Evolutionary conservation across 2,329 filamentous ascomycete genomes (phyloP).

Genomic region (Zelopaecilomyces penicillatus): DNA sequence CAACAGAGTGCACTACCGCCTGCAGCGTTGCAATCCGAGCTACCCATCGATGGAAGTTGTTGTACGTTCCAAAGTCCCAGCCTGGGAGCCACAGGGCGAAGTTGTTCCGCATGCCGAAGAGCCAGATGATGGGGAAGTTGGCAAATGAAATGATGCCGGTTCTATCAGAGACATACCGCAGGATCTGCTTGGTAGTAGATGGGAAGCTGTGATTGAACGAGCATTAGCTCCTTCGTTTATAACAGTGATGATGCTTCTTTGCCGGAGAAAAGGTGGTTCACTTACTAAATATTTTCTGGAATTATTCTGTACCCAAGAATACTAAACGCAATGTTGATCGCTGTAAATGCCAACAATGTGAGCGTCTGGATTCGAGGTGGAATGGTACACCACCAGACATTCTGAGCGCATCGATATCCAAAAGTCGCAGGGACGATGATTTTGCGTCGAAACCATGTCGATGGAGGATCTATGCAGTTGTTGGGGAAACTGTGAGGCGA

Average conservation of each 20-base stretch:
- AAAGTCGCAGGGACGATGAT: slow-evolving; percentile 34
- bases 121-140: slow-evolving; percentile 56
- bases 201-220: slow-evolving; percentile 23
- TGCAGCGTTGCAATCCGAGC: slow-evolving; percentile 54
- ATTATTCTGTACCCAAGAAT: slow-evolving; percentile 30
- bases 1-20: slow-evolving; percentile 53
- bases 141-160: slow-evolving; percentile 56
- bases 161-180: slow-evolving; percentile 53
- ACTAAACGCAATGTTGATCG: slow-evolving; percentile 30
- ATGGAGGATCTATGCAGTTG: slow-evolving; percentile 3
- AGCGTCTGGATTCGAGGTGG: slow-evolving; percentile 35
- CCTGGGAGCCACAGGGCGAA: slow-evolving; percentile 57
- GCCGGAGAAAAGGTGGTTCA: not conserved
- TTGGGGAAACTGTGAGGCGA: not conserved
- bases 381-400: slow-evolving; percentile 36
- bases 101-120: slow-evolving; percentile 61
- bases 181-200: slow-evolving; percentile 23
- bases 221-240: not conserved
- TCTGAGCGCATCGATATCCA: slow-evolving; percentile 33
- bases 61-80: slow-evolving; percentile 60
- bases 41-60: slow-evolving; percentile 58
- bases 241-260: not conserved
- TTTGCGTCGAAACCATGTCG: slow-evolving; percentile 24
- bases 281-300: slow-evolving; percentile 32
- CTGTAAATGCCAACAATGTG: slow-evolving; percentile 28